Evolutionary conservation across 2,329 filamentous ascomycete genomes (phyloP).

Genomic region (Microdochium trichocladiopsis): DNA sequence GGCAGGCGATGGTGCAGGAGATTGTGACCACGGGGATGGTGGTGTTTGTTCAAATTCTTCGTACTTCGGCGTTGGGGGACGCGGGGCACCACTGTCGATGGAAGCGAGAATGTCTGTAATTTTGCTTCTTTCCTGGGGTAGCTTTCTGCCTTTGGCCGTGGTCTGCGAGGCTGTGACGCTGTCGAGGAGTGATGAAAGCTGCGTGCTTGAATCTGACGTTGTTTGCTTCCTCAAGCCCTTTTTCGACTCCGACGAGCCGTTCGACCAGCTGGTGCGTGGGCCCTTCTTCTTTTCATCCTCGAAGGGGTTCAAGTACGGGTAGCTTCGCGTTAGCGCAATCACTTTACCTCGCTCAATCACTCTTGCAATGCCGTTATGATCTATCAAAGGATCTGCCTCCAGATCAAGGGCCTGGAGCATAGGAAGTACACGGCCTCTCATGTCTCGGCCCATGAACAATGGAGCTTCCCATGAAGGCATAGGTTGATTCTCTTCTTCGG

Average conservation of each 20-base stretch:
- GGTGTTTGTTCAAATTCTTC: conserved; percentile 94
- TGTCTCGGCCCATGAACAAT: conserved; percentile 37
- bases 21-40: conserved; percentile 92
- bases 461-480: conserved; percentile 47
- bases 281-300: conserved; percentile 28
- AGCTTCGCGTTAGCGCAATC: conserved; percentile 80
- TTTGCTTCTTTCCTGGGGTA: conserved; percentile 32
- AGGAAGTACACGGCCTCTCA: conserved; percentile 64
- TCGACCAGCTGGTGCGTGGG: conserved; percentile 8
- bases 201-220: conserved; percentile 38
- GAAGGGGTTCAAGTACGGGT: conserved; percentile 49
- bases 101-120: conserved; percentile 21
- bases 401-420: conserved; percentile 78
- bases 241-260: conserved; percentile 23
- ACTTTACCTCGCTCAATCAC: conserved; percentile 77
- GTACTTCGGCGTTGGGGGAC: conserved; percentile 51
- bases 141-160: conserved; percentile 18
- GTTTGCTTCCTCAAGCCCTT: conserved; percentile 31
- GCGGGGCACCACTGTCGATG: conserved; percentile 38
- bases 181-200: conserved; percentile 42
- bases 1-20: conserved; percentile 87
- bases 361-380: conserved; percentile 74
- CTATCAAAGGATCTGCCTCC: conserved; percentile 82
- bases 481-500: conserved; percentile 31
- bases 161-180: conserved; percentile 23